These are phyloP conservation scores for Trichoderma simmonsii DNA, from an alignment of 2,329 filamentous ascomycete genomes.

Conservation along the genomic window DNA sequence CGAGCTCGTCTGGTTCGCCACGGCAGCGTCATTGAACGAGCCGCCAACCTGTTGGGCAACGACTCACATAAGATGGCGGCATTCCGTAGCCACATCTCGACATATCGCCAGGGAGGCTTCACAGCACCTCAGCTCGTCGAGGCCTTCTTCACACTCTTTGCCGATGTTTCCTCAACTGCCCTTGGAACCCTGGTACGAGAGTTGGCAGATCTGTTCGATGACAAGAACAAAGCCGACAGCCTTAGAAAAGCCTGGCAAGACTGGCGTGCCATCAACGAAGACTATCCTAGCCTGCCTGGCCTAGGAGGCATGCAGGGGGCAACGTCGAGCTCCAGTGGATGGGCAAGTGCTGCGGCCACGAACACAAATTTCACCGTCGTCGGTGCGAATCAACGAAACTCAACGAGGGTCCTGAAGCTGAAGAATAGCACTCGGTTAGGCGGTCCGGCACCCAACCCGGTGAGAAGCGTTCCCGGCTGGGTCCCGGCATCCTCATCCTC, in stretches of 20 bases:
- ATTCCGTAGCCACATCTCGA: slow-evolving; percentile 78
- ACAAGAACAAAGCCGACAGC: slow-evolving; percentile 67
- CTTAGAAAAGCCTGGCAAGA: slow-evolving; percentile 87
- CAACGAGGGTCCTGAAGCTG: slow-evolving; percentile 54
- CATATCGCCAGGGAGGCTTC: slow-evolving; percentile 68
- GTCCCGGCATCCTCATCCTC: slow-evolving; percentile 22
- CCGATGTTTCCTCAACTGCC: slow-evolving; percentile 71
- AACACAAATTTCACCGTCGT: slow-evolving; percentile 47
- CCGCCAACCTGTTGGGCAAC: slow-evolving; percentile 74
- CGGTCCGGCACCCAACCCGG: slow-evolving; percentile 30
- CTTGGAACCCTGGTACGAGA: slow-evolving; percentile 89
- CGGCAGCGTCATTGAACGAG: slow-evolving; percentile 80
- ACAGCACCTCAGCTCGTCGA: slow-evolving; percentile 77
- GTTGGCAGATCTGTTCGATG: slow-evolving; percentile 88
- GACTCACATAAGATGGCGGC: slow-evolving; percentile 69
- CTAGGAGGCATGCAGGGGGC: slow-evolving; percentile 65
- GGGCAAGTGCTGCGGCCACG: slow-evolving; percentile 58
- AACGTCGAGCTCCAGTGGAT: slow-evolving; percentile 54
- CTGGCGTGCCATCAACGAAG: slow-evolving; percentile 93
- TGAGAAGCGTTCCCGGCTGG: slow-evolving; percentile 25
- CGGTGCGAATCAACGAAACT: slow-evolving; percentile 46
- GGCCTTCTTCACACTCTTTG: slow-evolving; percentile 79
- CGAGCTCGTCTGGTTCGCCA: slow-evolving; percentile 79
- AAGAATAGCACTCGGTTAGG: slow-evolving; percentile 55
- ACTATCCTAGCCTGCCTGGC: slow-evolving; percentile 85